Evolutionary conservation across 345 rosid species (phyloP), one percentile per base, ranked within the genome.

Genomic region (Acer campestre): DNA sequence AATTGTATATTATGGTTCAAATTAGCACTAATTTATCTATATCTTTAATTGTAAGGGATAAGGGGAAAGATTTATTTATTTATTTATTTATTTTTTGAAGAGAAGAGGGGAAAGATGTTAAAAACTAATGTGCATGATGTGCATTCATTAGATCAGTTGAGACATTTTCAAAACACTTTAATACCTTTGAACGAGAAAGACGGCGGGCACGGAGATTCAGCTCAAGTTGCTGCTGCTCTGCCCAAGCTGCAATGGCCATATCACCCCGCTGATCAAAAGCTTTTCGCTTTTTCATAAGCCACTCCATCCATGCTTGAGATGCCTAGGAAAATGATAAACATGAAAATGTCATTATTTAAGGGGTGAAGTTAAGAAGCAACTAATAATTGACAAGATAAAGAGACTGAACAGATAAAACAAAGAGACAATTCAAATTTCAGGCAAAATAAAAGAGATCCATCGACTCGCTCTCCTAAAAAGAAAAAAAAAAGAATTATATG

Each of bases 241-340:
- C 98, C 98, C 99, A 95, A 77, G 97, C 94, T 38, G 94, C 86
- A 82, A 95, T 77, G 13, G 99, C 96, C 99, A 92, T 90, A 78
- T 93, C 97, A 9, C 98, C 98, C 46, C 90, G 92, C 78, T 93
- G 98, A 84, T 93, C 95, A 85, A 94, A 95, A 38, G 99, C 97
- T 85, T 92, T 95, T 75, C 97, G 85, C 79, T 90, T 95, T 79
- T 92, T 95, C 80, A 91, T 87, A 20, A 95, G 86, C 98, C 99
- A 95, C 67, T 95, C 95, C 94, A 90, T 93, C 98, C 99, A 93
- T 71, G 98, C 98, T 90, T 91, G 92, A 46, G 98, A 95, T 75
- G 98, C 99, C 98, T 95, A 84, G 44, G 70, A 76, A 71, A 76
- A 64, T 38, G 81, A 61, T 17, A 10, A 77, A 71, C 64, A 62